A percentile compares a stretch with the other conserved stretches of the same genome.
Evolutionary conservation across 2,329 filamentous ascomycete species (phyloP).

Genomic region (Pyricularia grisea): DNA sequence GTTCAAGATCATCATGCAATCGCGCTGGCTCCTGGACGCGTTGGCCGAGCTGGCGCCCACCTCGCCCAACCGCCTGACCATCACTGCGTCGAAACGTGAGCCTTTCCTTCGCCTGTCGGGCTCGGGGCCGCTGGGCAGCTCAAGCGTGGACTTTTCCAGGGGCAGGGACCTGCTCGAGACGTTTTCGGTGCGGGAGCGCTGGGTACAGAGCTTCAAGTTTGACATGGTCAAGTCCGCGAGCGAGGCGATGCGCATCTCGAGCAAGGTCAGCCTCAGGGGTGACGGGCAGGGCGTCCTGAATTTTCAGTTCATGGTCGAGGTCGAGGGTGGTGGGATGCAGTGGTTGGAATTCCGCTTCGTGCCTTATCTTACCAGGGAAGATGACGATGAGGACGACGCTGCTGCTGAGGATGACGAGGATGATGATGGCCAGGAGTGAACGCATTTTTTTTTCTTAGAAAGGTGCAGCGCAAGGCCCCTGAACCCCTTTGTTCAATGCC

Average conservation of each 20-base stretch:
- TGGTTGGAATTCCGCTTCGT: constrained; percentile 82
- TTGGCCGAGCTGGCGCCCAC: constrained; percentile 61
- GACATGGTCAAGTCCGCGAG: constrained; percentile 74
- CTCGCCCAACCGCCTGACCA: constrained; percentile 61
- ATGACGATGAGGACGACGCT: constrained; percentile 27
- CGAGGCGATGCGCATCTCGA: constrained; percentile 87
- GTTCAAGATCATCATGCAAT: constrained; percentile 93
- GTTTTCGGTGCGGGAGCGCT: constrained; percentile 50
- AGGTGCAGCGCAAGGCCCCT: not conserved
- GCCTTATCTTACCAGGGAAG: constrained; percentile 57
- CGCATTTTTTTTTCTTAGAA: not conserved
- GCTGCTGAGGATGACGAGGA: constrained; percentile 21
- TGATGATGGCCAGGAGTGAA: not conserved
- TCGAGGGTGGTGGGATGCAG: constrained; percentile 58
- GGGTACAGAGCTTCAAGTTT: constrained; percentile 75
- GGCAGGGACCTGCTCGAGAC: constrained; percentile 65
- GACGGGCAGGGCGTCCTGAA: constrained; percentile 87
- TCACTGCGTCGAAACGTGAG: constrained; percentile 53
- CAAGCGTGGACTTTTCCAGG: constrained; percentile 57
- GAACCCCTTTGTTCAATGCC: too few relatives aligned
- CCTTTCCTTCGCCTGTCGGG: constrained; percentile 70
- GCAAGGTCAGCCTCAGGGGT: constrained; percentile 82
- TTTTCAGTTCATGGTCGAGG: constrained; percentile 91
- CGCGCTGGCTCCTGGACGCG: constrained; percentile 61
- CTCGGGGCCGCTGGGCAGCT: constrained; percentile 48